These are phyloP conservation scores for Aspergillus steynii DNA, from an alignment of 495 filamentous ascomycete species.

Conservation along the genomic window DNA sequence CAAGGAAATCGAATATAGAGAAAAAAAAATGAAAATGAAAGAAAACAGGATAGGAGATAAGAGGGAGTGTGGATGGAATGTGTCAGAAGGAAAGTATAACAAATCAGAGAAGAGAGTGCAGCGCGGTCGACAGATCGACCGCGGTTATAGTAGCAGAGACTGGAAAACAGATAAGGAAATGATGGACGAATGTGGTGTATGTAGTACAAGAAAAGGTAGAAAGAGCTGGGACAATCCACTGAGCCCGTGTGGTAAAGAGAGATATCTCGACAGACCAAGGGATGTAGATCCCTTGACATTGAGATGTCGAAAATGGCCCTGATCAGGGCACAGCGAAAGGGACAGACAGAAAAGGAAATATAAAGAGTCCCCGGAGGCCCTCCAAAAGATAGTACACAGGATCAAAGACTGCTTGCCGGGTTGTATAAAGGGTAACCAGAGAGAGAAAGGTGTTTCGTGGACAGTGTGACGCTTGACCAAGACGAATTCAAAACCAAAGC, in stretches of 20 bases:
- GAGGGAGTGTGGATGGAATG: too few relatives aligned
- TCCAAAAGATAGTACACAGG: constrained; percentile 23
- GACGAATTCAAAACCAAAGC: constrained; percentile 19
- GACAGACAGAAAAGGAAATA: constrained; percentile 6
- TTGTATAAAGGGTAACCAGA: constrained; percentile 23
- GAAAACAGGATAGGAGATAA: background rate
- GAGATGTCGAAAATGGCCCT: background rate
- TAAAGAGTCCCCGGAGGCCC: constrained; percentile 1
- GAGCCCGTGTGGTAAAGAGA: background rate
- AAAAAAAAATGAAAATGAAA: background rate
- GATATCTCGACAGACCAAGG: background rate
- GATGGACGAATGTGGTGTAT: constrained; percentile 3
- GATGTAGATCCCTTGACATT: background rate
- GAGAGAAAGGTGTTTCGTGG: constrained; percentile 16
- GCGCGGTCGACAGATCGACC: constrained; percentile 1
- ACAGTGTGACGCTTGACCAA: constrained; percentile 6
- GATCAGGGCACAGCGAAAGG: background rate
- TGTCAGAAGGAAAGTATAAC: background rate
- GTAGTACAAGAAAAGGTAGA: background rate
- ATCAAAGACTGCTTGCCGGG: constrained; percentile 19
- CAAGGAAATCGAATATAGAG: background rate
- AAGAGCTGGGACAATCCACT: background rate
- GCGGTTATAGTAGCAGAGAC: background rate
- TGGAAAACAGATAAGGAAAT: constrained; percentile 8
- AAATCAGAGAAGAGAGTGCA: constrained; percentile 9